These are phyloP conservation scores for Lenzites betulinus DNA, from an alignment of 768 basidiomycete genomes.

Conservation along the genomic window DNA sequence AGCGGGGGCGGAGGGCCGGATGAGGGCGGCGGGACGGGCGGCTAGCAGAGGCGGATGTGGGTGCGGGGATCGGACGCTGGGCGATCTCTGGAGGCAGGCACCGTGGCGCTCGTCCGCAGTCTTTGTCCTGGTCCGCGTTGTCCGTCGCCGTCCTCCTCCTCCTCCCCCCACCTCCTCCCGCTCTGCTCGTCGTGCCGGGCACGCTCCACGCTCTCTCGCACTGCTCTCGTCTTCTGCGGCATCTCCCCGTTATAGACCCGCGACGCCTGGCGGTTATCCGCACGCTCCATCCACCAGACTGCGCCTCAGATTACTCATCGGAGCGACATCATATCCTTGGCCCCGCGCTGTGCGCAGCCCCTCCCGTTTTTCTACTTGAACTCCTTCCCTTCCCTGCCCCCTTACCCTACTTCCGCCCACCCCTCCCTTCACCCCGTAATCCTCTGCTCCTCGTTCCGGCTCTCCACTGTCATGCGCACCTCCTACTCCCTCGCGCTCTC, in stretches of 20 bases:
- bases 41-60: background rate
- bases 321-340: constrained; percentile 21
- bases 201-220: constrained; percentile 6
- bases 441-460: background rate
- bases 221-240: background rate
- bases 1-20: background rate
- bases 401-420: background rate
- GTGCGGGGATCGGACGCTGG: background rate
- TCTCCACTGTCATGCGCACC: constrained; percentile 17
- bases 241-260: background rate
- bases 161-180: background rate
- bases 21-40: constrained; percentile 3
- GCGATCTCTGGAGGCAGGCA: too few relatives aligned
- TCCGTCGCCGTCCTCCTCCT: background rate
- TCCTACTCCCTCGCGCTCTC: constrained; percentile 24
- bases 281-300: background rate
- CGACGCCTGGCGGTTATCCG: background rate
- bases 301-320: constrained; percentile 19
- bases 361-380: constrained; percentile 11
- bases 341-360: constrained; percentile 28
- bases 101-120: background rate
- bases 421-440: background rate
- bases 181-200: constrained; percentile 18
- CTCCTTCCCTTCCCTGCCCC: constrained; percentile 12
- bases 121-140: constrained; percentile 1